Percentiles rank a stretch among this genome's conserved stretches.
These are phyloP conservation scores for Neoscytalidium dimidiatum DNA, from an alignment of 2,329 filamentous ascomycete species.

Conservation along the genomic window DNA sequence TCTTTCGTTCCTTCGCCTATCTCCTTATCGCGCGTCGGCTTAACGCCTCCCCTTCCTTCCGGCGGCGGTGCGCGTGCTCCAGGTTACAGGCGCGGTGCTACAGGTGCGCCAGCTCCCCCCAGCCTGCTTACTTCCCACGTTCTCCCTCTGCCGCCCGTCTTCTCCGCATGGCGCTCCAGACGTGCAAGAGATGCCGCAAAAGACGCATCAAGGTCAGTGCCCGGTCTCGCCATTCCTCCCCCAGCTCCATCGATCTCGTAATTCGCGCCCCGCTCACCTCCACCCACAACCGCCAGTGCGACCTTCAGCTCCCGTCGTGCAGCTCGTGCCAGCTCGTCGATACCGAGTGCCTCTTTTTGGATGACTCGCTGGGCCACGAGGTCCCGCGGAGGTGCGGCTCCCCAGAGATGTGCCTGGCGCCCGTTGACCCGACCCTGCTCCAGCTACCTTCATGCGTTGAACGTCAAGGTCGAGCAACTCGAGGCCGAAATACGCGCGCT, in stretches of 20 bases:
- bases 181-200: constrained; percentile 18
- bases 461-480: constrained; percentile 13
- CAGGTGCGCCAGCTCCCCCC: neutral
- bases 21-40: too few relatives aligned
- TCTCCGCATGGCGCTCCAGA: constrained; percentile 16
- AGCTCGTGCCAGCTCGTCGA: constrained; percentile 16
- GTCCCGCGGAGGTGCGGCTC: constrained; percentile 19
- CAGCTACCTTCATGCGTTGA: constrained; percentile 18
- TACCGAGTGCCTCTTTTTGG: constrained; percentile 14
- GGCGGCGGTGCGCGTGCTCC: too few relatives aligned
- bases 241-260: neutral
- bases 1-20: too few relatives aligned
- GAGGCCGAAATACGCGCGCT: constrained; percentile 8
- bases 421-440: neutral
- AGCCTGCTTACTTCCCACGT: neutral
- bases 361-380: constrained; percentile 11
- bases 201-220: constrained; percentile 17
- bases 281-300: neutral
- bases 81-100: too few relatives aligned
- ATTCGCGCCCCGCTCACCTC: neutral
- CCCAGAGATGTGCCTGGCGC: too few relatives aligned
- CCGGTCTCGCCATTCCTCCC: neutral
- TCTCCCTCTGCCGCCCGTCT: neutral
- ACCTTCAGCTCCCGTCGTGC: constrained; percentile 11
- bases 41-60: too few relatives aligned